A percentile compares a stretch with the other conserved stretches of the same genome.
These are phyloP conservation scores for Talaromyces rugulosus DNA, from an alignment of 2,329 filamentous ascomycete genomes.

Conservation along the genomic window DNA sequence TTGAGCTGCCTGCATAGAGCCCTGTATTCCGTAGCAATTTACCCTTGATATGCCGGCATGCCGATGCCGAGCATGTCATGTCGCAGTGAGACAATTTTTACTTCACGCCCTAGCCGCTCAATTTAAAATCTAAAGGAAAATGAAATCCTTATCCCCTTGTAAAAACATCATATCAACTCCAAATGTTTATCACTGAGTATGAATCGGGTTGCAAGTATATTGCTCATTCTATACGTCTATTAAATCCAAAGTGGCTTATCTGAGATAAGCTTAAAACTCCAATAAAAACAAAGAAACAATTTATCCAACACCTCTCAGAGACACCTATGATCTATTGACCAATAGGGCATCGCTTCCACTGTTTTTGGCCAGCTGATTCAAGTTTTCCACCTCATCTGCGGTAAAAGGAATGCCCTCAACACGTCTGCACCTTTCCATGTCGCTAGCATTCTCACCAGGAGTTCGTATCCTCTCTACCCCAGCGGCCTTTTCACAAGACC, in stretches of 20 bases:
- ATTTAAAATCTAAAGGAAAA: too few species aligned
- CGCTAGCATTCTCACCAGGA: conserved; percentile 4
- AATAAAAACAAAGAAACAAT: neutral
- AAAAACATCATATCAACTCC: neutral
- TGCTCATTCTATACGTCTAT: neutral
- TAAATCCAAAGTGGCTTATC: neutral
- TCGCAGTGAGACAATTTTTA: too few species aligned
- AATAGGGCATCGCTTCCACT: neutral
- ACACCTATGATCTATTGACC: neutral
- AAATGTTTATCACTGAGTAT: neutral
- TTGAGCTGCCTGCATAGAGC: too few species aligned
- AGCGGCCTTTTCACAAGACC: neutral
- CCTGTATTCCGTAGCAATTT: neutral
- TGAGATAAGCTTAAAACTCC: neutral
- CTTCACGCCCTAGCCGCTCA: too few species aligned
- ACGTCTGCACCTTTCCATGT: neutral
- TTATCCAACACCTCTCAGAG: neutral
- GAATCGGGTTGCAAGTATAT: neutral
- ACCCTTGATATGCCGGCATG: neutral
- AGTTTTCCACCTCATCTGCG: neutral
- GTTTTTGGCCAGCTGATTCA: conserved; percentile 2
- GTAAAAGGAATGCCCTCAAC: conserved; percentile 1
- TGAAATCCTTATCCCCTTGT: neutral
- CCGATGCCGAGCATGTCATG: neutral
- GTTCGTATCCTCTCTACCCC: conserved; percentile 3